These are phyloP conservation scores for Trypanosoma congolense DNA, from an alignment of 208 protist genomes.

Conservation along the genomic window DNA sequence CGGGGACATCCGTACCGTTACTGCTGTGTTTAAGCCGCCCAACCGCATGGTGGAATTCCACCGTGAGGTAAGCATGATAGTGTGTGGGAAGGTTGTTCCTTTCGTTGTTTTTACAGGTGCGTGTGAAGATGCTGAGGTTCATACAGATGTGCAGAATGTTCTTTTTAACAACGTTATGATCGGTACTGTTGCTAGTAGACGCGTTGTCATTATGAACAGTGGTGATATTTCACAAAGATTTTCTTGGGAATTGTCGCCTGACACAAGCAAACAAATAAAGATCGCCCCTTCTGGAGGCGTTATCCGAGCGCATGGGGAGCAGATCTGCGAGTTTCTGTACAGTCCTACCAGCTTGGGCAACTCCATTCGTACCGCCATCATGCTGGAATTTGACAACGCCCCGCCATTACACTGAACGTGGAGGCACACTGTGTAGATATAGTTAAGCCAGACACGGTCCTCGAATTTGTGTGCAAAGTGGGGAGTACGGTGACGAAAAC, in stretches of 20 bases:
- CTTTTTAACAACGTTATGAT: constrained; percentile 91
- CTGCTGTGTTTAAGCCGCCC: constrained; percentile 73
- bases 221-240: constrained; percentile 94
- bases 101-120: constrained; percentile 86
- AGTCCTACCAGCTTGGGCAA: constrained; percentile 44
- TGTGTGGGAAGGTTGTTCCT: constrained; percentile 75
- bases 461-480: constrained; percentile 82
- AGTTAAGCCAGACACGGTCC: constrained; percentile 48
- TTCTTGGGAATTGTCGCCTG: constrained; percentile 52
- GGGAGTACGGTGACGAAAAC: constrained; percentile 56
- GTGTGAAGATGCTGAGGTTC: constrained; percentile 93
- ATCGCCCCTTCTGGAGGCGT: constrained; percentile 79
- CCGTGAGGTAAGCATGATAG: constrained; percentile 83
- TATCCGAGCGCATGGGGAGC: constrained; percentile 85
- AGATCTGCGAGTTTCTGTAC: constrained; percentile 88
- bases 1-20: constrained; percentile 60
- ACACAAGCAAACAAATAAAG: constrained; percentile 58
- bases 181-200: constrained; percentile 57
- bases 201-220: constrained; percentile 92
- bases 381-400: constrained; percentile 78
- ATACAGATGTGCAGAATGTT: constrained; percentile 87
- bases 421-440: constrained; percentile 79
- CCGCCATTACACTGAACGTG: constrained; percentile 72
- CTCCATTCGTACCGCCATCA: constrained; percentile 34
- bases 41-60: constrained; percentile 87